Evolutionary conservation across 2,329 filamentous ascomycete genomes (phyloP).

Genomic region (Verticillium longisporum): DNA sequence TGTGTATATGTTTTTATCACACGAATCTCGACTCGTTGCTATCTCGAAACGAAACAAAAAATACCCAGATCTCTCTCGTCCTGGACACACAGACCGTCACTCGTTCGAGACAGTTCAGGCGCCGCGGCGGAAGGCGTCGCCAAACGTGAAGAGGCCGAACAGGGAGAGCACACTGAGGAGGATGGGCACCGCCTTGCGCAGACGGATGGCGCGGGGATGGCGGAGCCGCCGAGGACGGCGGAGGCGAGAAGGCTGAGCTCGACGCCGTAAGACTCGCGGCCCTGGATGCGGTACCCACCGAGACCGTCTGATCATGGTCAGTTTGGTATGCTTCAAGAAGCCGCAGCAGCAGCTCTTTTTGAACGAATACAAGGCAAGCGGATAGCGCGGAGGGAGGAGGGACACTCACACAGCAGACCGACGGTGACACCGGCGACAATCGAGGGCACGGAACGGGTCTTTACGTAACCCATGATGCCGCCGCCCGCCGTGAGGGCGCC

Average conservation of each 20-base stretch:
- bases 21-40: background rate
- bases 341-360: no score
- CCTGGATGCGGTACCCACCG: slow-evolving; percentile 74
- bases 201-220: slow-evolving; percentile 77
- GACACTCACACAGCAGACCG: slow-evolving; percentile 55
- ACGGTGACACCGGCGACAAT: slow-evolving; percentile 80
- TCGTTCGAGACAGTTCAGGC: background rate
- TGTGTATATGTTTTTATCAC: background rate
- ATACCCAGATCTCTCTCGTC: no score
- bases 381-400: no score
- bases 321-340: background rate
- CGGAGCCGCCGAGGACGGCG: slow-evolving; percentile 73
- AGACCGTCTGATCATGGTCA: slow-evolving; percentile 53
- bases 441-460: slow-evolving; percentile 80
- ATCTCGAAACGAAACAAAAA: background rate
- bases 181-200: slow-evolving; percentile 76
- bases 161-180: slow-evolving; percentile 71
- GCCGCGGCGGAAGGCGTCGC: slow-evolving; percentile 52
- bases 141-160: slow-evolving; percentile 75
- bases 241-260: slow-evolving; percentile 88
- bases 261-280: slow-evolving; percentile 69
- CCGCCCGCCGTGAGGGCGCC: slow-evolving; percentile 78
- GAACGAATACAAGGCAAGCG: no score
- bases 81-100: no score
- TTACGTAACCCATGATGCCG: slow-evolving; percentile 78